These are phyloP conservation scores for Myrica gale DNA, from an alignment of 306 rosid species.

Conservation along the genomic window DNA sequence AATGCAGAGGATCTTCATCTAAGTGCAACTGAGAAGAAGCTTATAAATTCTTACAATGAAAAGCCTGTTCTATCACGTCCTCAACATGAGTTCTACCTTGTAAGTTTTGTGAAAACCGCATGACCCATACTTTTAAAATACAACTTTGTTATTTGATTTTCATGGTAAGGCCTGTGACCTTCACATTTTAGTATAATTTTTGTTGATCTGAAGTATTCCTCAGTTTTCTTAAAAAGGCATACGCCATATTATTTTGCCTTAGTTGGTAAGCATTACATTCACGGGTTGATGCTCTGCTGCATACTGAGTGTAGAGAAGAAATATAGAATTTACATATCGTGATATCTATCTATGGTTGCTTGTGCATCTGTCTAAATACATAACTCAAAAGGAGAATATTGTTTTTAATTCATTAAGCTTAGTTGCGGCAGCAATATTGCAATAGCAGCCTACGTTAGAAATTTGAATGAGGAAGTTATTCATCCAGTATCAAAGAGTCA, in stretches of 20 bases:
- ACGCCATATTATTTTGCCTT: neutral
- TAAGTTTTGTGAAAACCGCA: slow-evolving; percentile 17
- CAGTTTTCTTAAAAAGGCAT: neutral
- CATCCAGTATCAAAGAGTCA: neutral
- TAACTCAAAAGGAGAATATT: neutral
- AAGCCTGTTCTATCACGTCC: slow-evolving; percentile 97
- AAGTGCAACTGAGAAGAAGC: slow-evolving; percentile 76
- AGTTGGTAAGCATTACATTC: neutral
- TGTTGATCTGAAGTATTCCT: neutral
- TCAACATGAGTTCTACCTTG: slow-evolving; percentile 92
- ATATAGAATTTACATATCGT: neutral
- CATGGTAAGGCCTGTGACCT: too few relatives aligned
- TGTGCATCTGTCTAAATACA: slow-evolving; percentile 1
- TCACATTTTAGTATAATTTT: neutral
- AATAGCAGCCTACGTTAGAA: neutral
- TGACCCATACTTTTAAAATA: too few relatives aligned
- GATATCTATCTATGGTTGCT: neutral
- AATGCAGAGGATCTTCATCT: slow-evolving; percentile 80
- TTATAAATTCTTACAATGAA: slow-evolving; percentile 92
- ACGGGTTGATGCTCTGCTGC: neutral
- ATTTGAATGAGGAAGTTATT: neutral
- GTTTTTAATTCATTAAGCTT: neutral
- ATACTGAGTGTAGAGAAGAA: neutral
- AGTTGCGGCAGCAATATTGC: neutral
- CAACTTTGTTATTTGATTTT: neutral